phyloP scores from a whole-genome alignment of 2,329 filamentous ascomycete species.

The Aspergillus piperis region DNA sequence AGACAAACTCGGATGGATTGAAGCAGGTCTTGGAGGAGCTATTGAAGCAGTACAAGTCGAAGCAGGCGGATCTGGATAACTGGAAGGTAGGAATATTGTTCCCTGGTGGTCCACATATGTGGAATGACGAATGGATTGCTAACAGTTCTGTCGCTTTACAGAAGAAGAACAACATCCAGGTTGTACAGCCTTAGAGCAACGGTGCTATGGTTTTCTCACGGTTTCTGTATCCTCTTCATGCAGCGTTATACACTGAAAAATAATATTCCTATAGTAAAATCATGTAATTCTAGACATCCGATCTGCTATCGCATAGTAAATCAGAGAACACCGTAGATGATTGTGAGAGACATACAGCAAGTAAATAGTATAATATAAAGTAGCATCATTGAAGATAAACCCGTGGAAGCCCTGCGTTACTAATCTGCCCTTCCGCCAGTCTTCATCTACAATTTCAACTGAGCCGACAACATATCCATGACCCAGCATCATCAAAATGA shows the following conservation, averaged over 20 bases:
- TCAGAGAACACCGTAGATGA: too few relatives aligned
- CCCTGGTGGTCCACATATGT: not conserved
- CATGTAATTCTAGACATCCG: too few relatives aligned
- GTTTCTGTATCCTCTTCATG: constrained; percentile 3
- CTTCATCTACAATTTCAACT: too few relatives aligned
- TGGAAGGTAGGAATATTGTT: constrained; percentile 78
- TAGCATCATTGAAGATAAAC: too few relatives aligned
- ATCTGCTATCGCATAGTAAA: too few relatives aligned
- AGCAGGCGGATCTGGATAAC: constrained; percentile 92
- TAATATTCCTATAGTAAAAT: too few relatives aligned
- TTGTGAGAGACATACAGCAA: too few relatives aligned
- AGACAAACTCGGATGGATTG: constrained; percentile 90
- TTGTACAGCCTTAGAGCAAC: constrained; percentile 45
- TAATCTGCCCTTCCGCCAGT: too few relatives aligned
- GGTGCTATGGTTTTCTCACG: constrained; percentile 3
- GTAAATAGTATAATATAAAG: too few relatives aligned
- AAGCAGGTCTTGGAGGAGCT: constrained; percentile 93
- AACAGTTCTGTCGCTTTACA: constrained; percentile 25
- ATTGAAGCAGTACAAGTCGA: constrained; percentile 92
- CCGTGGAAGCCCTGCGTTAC: too few relatives aligned
- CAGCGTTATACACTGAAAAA: not conserved
- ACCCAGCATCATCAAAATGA: too few relatives aligned
- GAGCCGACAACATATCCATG: too few relatives aligned
- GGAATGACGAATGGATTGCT: not conserved
- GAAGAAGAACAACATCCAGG: constrained; percentile 54